Base-by-base conservation (phyloP, 75 land plant genomes). In the Pinus tabuliformis region DNA sequence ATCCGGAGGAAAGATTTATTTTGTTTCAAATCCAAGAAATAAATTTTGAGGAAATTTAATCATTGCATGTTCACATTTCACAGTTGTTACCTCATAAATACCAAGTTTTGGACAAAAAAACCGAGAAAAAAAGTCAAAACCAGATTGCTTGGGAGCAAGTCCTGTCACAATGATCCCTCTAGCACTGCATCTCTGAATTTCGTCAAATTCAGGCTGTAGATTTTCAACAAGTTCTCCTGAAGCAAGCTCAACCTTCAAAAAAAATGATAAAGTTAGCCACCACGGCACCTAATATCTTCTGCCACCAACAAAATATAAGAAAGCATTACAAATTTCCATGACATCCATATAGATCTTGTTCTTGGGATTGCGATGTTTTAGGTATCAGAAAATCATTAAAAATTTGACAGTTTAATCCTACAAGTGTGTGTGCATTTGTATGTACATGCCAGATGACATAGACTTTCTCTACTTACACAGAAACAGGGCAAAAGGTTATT, bases 31-130 rank as follows among this genome's bases (percentile, higher is more conserved):
- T 36, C 8, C 8, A 68, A n/a, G n/a, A 42, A 20, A 11, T 39
- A 39, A 39, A 39, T 3, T 68, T 36, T 42, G 14, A 42, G 49
- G 42, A 39, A 3, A 68, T 49, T 21, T n/a, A 1, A 20, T 45
- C 11, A 39, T 68, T 68, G n/a, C 20, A 68, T n/a, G 24, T 68
- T 20, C 3, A 64, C 33, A 68, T 18, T 30, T 42, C 1, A 73
- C 61, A n/a, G 16, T 12, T 45, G 45, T 52, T 86, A 91, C 96
- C 94, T 95, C 96, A 57, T 82, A 64, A 16, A 95, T 74, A 4
- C 96, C 96, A 3, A 73, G 70, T 54, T 84, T 87, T 24, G 98
- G 98, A 58, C 82, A 83, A 81, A 95, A 95, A 63, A 89, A 89
- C 1, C 96, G 85, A 64, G 96, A 84, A 56, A 75, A 84, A 61